Evolutionary conservation across 768 basidiomycete genomes (phyloP), one percentile per base, ranked within the genome.

Genomic region (Suillus brevipes): DNA sequence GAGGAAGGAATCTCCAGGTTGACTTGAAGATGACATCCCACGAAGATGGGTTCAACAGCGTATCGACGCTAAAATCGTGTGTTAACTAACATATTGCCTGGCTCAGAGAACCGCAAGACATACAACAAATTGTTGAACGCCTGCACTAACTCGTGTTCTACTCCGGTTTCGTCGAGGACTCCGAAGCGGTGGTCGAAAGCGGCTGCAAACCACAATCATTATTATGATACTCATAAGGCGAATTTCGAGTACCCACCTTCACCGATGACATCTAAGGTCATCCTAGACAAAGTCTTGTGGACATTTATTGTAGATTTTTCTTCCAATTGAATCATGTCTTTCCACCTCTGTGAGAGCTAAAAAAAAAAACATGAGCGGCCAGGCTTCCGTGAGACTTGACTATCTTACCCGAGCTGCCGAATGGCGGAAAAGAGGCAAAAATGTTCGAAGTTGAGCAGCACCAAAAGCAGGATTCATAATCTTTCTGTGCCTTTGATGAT

Each of bases 241-340:
- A 28, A n/a, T 37, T 49, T 23, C 14, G 23, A 38, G 40, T n/a
- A 40, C 60, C n/a, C 16, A 76, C 75, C 65, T 64, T 68, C 71
- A 20, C 74, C 74, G n/a, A 75, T 72, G 42, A 70, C 69, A 62
- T 76, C 76, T 23, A 76, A 60, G 9, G 75, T 74, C 61, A 70
- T 60, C 20, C 68, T 62, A 2, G 70, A 66, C 37, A 76, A 62
- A 71, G 69, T 68, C 53, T 59, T 28, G 13, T 43, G 52, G n/a
- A 76, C 36, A 40, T 76, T 68, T 20, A 77, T 23, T 36, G 66
- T 63, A 13, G 49, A 55, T 12, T 59, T 56, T 6, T 56, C 34
- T 40, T 42, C 42, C 42, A 25, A 28, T 43, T 66, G 53, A 9
- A 75, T 55, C n/a, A 57, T 61, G n/a, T 73, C 73, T 25, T 73